These are phyloP conservation scores for Cladophialophora immunda DNA, from an alignment of 2,329 filamentous ascomycete genomes.

Conservation along the genomic window DNA sequence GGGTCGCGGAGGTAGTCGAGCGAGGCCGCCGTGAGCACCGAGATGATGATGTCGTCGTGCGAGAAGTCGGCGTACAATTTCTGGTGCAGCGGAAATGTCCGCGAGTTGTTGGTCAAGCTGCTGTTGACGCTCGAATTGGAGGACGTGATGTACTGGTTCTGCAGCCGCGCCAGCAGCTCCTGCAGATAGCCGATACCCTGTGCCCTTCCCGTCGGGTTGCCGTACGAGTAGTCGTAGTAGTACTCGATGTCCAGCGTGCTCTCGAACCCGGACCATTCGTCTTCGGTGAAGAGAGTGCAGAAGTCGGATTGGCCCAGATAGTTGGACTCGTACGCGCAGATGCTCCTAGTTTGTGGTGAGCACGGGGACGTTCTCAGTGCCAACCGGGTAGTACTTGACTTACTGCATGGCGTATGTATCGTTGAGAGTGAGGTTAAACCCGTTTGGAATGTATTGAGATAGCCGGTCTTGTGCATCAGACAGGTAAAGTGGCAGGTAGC, in stretches of 20 bases:
- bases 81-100: conserved; percentile 57
- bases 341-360: conserved; percentile 50
- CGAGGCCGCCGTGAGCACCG: conserved; percentile 60
- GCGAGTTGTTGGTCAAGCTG: conserved; percentile 56
- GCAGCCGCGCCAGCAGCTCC: conserved; percentile 60
- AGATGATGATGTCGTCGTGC: conserved; percentile 63
- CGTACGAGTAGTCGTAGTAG: conserved; percentile 56
- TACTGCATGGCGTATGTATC: conserved; percentile 61
- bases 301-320: conserved; percentile 62
- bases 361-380: not conserved
- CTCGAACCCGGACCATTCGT: conserved; percentile 65
- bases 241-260: conserved; percentile 63
- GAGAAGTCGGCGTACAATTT: conserved; percentile 63
- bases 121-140: conserved; percentile 63
- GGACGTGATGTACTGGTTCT: conserved; percentile 56
- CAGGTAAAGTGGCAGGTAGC: conserved; percentile 59
- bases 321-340: conserved; percentile 64
- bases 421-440: conserved; percentile 59
- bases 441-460: conserved; percentile 56
- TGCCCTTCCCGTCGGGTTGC: conserved; percentile 61
- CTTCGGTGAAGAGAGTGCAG: conserved; percentile 62
- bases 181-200: conserved; percentile 64
- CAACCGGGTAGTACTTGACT: not conserved
- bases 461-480: conserved; percentile 56
- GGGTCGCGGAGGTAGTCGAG: conserved; percentile 63